These are phyloP conservation scores for Sclerotinia minor DNA, from an alignment of 2,329 filamentous ascomycete species.

Conservation along the genomic window DNA sequence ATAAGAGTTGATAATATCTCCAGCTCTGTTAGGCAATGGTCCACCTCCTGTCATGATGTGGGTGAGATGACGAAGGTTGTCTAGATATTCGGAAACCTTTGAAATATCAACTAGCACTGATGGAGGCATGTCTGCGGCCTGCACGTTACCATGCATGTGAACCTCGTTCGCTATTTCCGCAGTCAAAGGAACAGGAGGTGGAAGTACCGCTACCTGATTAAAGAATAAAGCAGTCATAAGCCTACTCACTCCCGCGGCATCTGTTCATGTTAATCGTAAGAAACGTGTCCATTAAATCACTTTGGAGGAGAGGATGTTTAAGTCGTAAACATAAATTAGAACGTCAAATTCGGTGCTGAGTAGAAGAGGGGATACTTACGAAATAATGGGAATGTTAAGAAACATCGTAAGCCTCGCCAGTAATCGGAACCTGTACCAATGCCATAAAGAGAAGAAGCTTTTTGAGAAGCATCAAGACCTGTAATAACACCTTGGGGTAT, in stretches of 20 bases:
- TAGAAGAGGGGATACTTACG: background rate
- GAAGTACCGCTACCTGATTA: constrained; percentile 3
- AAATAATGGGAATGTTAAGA: constrained; percentile 25
- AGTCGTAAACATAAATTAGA: background rate
- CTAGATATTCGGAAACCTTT: constrained; percentile 5
- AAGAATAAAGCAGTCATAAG: constrained; percentile 8
- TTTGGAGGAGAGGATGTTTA: background rate
- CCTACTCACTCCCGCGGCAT: constrained; percentile 14
- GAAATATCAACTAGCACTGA: constrained; percentile 15
- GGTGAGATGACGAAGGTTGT: background rate
- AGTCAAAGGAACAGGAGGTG: constrained; percentile 7
- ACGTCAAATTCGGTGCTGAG: background rate
- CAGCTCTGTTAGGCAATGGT: background rate
- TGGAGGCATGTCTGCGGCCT: background rate
- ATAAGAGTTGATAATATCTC: constrained; percentile 6
- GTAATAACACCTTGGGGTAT: constrained; percentile 23
- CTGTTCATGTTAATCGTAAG: background rate
- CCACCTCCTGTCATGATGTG: constrained; percentile 15
- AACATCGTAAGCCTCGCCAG: background rate
- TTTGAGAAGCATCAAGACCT: constrained; percentile 14
- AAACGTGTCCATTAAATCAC: background rate
- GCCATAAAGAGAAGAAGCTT: background rate
- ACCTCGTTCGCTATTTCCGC: constrained; percentile 2
- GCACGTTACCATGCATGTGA: constrained; percentile 7
- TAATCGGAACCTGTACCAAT: background rate